Conservation (phyloP, 352 stramenopile species). For the Pythium sp. region DNA sequence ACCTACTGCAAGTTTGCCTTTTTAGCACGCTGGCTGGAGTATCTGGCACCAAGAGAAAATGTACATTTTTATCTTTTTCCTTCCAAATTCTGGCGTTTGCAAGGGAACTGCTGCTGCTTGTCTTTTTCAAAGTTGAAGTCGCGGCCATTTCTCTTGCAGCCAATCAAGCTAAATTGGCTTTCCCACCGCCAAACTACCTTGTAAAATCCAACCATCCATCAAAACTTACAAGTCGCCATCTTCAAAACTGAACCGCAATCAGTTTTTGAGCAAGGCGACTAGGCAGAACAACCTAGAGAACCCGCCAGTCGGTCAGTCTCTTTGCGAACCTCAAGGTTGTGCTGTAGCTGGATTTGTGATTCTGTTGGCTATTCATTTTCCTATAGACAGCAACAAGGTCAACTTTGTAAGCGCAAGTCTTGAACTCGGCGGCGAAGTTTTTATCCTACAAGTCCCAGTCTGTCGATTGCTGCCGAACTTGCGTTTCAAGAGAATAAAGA, state of each 20-base stretch:
- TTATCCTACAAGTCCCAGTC: background rate
- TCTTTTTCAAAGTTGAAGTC: background rate
- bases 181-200: background rate
- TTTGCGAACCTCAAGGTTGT: background rate
- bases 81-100: background rate
- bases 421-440: background rate
- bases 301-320: too few species aligned
- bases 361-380: background rate
- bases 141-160: background rate
- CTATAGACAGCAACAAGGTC: background rate
- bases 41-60: background rate
- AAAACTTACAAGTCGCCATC: background rate
- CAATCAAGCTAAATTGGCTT: background rate
- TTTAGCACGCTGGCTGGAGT: background rate
- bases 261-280: background rate
- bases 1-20: too few species aligned
- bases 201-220: background rate
- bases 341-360: background rate
- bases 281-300: background rate
- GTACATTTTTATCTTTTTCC: background rate
- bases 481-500: background rate
- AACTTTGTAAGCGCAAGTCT: constrained; percentile 2
- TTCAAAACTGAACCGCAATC: background rate
- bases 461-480: background rate
- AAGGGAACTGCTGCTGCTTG: background rate